Evolutionary conservation across 83 land plant species (phyloP), one percentile per base, ranked within the genome.

Genomic region (Diphasiastrum complanatum): DNA sequence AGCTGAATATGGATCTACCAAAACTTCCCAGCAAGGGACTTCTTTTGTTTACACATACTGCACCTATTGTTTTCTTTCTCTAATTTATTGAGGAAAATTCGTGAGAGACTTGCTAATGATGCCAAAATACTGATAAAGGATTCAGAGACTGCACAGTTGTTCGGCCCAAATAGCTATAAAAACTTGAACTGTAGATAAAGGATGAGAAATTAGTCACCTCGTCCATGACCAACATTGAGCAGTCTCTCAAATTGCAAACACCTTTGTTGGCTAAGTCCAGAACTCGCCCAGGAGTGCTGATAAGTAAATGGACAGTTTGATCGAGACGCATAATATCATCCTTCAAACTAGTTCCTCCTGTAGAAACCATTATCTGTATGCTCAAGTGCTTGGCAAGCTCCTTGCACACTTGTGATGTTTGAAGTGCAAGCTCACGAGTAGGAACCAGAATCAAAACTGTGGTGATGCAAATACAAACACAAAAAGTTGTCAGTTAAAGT

Each of bases 311-410:
- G 19, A 91, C 97, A 55, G 96, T 83, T 66, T 87, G 91, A 70
- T 91, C 83, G 24, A 91, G 72, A 14, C 97, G 86, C 95, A 91
- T 87, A 37, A 91, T 91, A 56, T 91, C 97, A 73, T 91, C 97
- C 58, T 78, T 85, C 45, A 91, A 67, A 69, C 95, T 88, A 38
- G 97, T 91, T 37, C 97, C 97, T 26, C 97, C 97, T 33, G 97
- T 91, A 10, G 96, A 87, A 19, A 79, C 95, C 97, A 91, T 91
- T 20, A 87, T 82, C 53, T 91, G 81, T 54, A 91, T 85, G 35
- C 85, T 80, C 67, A 91, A 60, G 56, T 91, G 83, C 69, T 91
- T 91, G 11, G 96, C 95, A 47, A 91, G 87, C 76, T 91, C 97
- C 63, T 91, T 91, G 68, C 97, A 91, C 23, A 91, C 97, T 71